phyloP scores from a whole-genome alignment of 1,284 basidiomycete species.

The Ganoderma meredithae region DNA sequence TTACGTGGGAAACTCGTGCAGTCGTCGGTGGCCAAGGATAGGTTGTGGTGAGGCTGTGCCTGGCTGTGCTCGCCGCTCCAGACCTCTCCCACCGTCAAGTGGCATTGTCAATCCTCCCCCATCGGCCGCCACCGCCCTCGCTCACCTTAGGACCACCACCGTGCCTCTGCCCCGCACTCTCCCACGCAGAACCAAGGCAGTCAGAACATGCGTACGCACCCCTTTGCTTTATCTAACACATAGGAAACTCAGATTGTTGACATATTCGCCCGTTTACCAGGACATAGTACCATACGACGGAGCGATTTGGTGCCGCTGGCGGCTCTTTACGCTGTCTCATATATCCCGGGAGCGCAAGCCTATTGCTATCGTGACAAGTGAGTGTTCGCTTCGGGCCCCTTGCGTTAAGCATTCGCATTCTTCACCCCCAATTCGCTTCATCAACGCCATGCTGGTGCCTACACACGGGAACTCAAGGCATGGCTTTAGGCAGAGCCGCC shows the following conservation, averaged over 20 bases:
- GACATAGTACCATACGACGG: constrained; percentile 4
- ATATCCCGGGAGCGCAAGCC: constrained; percentile 15
- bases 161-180: neutral
- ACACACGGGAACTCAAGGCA: neutral
- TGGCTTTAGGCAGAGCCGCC: neutral
- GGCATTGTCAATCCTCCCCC: neutral
- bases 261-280: neutral
- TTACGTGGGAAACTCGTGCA: neutral
- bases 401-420: neutral
- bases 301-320: constrained; percentile 4
- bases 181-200: neutral
- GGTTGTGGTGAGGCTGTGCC: neutral
- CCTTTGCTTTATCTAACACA: neutral
- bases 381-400: neutral
- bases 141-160: neutral
- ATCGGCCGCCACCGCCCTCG: neutral
- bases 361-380: constrained; percentile 9
- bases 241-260: neutral
- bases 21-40: neutral
- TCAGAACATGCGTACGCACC: constrained; percentile 1
- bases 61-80: neutral
- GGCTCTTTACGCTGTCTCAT: constrained; percentile 2
- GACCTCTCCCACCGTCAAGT: neutral
- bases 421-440: neutral
- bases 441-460: neutral